phyloP scores from a whole-genome alignment of 495 filamentous ascomycete species.

The Halenospora varia region DNA sequence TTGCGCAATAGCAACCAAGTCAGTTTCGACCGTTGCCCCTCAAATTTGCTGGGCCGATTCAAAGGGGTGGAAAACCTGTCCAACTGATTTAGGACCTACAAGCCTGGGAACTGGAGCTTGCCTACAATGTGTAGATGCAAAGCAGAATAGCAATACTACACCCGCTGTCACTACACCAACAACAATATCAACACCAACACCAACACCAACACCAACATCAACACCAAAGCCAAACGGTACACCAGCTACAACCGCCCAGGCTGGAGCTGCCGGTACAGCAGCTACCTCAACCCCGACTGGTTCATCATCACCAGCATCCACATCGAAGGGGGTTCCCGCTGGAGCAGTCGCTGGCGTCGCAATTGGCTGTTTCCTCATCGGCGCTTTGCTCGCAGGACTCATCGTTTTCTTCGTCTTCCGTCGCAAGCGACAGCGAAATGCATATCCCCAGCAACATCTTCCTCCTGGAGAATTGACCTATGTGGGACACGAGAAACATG shows the following conservation, averaged over 20 bases:
- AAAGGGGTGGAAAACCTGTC: no score
- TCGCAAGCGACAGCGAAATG: background rate
- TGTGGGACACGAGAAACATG: constrained; percentile 14
- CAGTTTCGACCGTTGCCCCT: no score
- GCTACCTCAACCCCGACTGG: constrained; percentile 3
- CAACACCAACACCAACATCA: background rate
- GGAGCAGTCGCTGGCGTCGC: constrained; percentile 24
- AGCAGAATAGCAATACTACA: background rate
- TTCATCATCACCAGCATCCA: background rate
- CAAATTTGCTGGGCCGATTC: no score
- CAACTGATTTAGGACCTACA: no score
- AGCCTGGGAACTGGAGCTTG: background rate
- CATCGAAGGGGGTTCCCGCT: constrained; percentile 2
- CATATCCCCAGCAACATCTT: background rate
- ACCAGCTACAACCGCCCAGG: no score
- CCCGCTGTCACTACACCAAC: background rate
- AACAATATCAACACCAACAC: background rate
- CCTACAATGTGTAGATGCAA: background rate
- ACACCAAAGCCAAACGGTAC: no score
- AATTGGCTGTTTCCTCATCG: constrained; percentile 21
- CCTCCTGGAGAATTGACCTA: background rate
- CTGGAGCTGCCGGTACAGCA: no score
- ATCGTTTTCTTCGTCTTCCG: constrained; percentile 15
- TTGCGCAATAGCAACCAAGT: no score
- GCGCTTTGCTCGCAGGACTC: constrained; percentile 21